Evolutionary conservation across 805 yeast species (phyloP).

Genomic region (Lipomyces sp.): DNA sequence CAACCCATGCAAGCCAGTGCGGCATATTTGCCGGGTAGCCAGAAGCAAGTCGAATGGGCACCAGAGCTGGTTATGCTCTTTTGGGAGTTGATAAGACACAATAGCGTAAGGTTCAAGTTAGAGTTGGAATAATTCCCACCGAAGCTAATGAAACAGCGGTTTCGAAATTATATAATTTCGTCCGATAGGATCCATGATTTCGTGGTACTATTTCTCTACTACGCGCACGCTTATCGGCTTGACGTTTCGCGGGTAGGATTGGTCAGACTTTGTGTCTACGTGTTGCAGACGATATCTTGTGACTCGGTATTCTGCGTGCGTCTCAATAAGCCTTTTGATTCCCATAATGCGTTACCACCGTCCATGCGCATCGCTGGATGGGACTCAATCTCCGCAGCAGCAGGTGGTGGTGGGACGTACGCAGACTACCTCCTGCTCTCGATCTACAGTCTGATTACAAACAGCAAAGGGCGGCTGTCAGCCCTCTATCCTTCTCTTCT

Average conservation of each 20-base stretch:
- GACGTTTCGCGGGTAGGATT: constrained; percentile 39
- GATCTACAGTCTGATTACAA: constrained; percentile 26
- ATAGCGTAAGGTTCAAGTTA: constrained; percentile 45
- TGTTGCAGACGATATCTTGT: constrained; percentile 43
- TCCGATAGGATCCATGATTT: constrained; percentile 59
- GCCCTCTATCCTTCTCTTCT: constrained; percentile 41
- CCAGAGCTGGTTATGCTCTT: constrained; percentile 64
- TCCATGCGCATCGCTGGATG: constrained; percentile 38
- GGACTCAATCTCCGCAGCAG: constrained; percentile 22
- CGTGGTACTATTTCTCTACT: constrained; percentile 58
- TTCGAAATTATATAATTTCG: constrained; percentile 47
- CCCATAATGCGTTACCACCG: constrained; percentile 41
- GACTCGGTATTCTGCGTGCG: constrained; percentile 40
- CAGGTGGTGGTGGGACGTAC: constrained; percentile 40
- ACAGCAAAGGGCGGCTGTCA: constrained; percentile 35
- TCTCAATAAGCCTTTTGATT: constrained; percentile 40
- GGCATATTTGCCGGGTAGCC: constrained; percentile 43
- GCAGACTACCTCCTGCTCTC: constrained; percentile 44
- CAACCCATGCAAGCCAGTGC: constrained; percentile 48
- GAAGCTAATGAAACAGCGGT: constrained; percentile 38
- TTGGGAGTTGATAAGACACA: constrained; percentile 81
- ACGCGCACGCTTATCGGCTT: constrained; percentile 57
- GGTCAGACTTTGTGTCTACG: constrained; percentile 45
- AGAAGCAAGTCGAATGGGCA: constrained; percentile 50
- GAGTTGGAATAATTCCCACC: not conserved